Evolutionary conservation across 495 filamentous ascomycete genomes (phyloP).

Genomic region (Lindgomyces ingoldianus): DNA sequence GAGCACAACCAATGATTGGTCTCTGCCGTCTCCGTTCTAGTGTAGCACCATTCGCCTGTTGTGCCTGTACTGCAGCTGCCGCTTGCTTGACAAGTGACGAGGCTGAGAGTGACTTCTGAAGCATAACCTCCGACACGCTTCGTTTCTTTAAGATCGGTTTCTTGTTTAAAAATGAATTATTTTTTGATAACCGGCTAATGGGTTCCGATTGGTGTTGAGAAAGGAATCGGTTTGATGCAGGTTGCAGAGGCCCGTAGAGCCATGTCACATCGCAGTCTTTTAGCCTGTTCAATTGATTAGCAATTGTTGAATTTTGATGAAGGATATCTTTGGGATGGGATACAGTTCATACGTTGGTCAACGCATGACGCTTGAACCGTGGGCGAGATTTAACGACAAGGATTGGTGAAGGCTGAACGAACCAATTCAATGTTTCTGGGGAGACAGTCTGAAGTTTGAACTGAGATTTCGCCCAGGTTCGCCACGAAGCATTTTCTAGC

Average conservation of each 20-base stretch:
- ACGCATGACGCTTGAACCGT: not conserved
- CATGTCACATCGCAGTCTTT: slow-evolving; percentile 98
- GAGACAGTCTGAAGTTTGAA: slow-evolving; percentile 82
- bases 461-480: slow-evolving; percentile 94
- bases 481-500: slow-evolving; percentile 95
- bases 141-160: slow-evolving; percentile 97
- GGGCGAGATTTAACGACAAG: not conserved
- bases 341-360: too few relatives aligned
- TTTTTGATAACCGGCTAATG: slow-evolving; percentile 67
- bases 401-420: slow-evolving; percentile 39
- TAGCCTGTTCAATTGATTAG: slow-evolving; percentile 60
- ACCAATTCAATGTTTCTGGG: slow-evolving; percentile 90
- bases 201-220: slow-evolving; percentile 55
- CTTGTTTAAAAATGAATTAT: slow-evolving; percentile 75
- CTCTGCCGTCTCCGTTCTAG: slow-evolving; percentile 40
- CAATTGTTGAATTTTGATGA: not conserved
- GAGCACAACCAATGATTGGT: slow-evolving; percentile 55
- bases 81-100: slow-evolving; percentile 93
- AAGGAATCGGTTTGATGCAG: slow-evolving; percentile 47
- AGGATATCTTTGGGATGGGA: too few relatives aligned
- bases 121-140: slow-evolving; percentile 91
- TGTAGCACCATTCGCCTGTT: slow-evolving; percentile 61
- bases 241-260: slow-evolving; percentile 92
- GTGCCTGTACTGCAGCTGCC: slow-evolving; percentile 86
- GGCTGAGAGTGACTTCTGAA: slow-evolving; percentile 85